These are phyloP conservation scores for Glebionis coronaria DNA, from an alignment of 129 eudicot species.

Conservation along the genomic window DNA sequence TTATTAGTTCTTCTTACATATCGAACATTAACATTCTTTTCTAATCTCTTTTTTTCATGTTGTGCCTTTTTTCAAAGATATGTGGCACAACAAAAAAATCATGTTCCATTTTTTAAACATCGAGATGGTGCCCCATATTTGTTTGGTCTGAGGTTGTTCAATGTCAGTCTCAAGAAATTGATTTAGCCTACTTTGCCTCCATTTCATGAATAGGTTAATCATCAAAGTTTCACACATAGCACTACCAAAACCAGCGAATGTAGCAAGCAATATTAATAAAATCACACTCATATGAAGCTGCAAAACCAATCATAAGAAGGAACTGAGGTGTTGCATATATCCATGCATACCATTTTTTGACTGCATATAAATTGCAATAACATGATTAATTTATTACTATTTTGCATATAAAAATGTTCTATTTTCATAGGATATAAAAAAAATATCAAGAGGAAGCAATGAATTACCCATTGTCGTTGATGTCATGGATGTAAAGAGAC, in stretches of 20 bases:
- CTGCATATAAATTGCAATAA: slow-evolving; percentile 36
- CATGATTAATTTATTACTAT: no score
- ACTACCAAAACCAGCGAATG: slow-evolving; percentile 89
- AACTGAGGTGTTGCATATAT: slow-evolving; percentile 77
- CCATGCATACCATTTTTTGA: slow-evolving; percentile 72
- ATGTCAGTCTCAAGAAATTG: slow-evolving; percentile 27
- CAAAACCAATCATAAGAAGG: slow-evolving; percentile 65
- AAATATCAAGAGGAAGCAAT: slow-evolving; percentile 9
- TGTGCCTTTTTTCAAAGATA: no score
- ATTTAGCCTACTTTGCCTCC: slow-evolving; percentile 43
- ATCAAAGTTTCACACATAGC: slow-evolving; percentile 74
- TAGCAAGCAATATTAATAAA: slow-evolving; percentile 73
- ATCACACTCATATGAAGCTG: slow-evolving; percentile 75
- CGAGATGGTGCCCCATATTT: no score
- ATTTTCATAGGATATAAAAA: neutral
- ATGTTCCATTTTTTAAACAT: no score
- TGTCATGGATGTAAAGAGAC: slow-evolving; percentile 97
- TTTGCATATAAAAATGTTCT: no score
- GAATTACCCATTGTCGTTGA: slow-evolving; percentile 97
- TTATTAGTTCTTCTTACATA: no score
- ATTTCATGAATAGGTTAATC: slow-evolving; percentile 45
- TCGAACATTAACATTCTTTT: no score
- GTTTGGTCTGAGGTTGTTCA: slow-evolving; percentile 28
- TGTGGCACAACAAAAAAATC: no score
- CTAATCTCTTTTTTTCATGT: no score